Percentiles rank a stretch among this genome's conserved stretches.
Conservation (phyloP, 805 yeast genomes). For the Barnettozyma vustinii region DNA sequence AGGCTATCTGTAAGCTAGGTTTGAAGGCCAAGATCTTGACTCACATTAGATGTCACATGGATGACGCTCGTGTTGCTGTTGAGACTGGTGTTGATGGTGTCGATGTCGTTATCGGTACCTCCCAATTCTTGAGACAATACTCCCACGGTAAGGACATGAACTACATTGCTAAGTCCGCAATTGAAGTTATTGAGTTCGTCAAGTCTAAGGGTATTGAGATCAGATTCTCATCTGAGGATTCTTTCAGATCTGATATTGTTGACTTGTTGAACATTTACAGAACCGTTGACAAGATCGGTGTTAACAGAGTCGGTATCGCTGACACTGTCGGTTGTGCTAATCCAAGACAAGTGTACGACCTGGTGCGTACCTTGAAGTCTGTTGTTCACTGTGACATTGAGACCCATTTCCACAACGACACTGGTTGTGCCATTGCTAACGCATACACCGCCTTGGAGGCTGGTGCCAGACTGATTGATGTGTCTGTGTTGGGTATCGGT, state of each 20-base stretch:
- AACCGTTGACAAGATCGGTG: conserved; percentile 96
- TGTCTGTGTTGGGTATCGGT: conserved; percentile 94
- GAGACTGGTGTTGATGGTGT: conserved; percentile 99
- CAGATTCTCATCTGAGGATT: conserved; percentile 94
- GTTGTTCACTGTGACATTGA: conserved; percentile 97
- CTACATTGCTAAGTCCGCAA: conserved; percentile 91
- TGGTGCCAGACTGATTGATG: conserved; percentile 93
- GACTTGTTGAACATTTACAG: conserved; percentile 92
- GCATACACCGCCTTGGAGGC: conserved; percentile 98
- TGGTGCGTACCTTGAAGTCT: conserved; percentile 86
- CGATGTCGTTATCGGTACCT: conserved; percentile 96
- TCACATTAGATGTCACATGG: conserved; percentile 98
- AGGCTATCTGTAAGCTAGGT: conserved; percentile 96
- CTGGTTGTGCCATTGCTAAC: conserved; percentile 98
- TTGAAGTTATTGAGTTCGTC: conserved; percentile 96
- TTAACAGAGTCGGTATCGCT: conserved; percentile 97
- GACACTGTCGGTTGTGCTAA: conserved; percentile 99
- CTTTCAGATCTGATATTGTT: conserved; percentile 94
- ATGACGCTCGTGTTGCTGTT: conserved; percentile 95
- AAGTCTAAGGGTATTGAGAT: conserved; percentile 95
- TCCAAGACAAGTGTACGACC: conserved; percentile 97
- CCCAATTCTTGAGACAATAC: conserved; percentile 88
- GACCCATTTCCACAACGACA: conserved; percentile 98
- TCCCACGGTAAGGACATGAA: conserved; percentile 99
- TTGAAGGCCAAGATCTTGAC: conserved; percentile 93